Base-by-base conservation (phyloP, 2,329 filamentous ascomycete genomes). In the Talaromyces pinophilus region DNA sequence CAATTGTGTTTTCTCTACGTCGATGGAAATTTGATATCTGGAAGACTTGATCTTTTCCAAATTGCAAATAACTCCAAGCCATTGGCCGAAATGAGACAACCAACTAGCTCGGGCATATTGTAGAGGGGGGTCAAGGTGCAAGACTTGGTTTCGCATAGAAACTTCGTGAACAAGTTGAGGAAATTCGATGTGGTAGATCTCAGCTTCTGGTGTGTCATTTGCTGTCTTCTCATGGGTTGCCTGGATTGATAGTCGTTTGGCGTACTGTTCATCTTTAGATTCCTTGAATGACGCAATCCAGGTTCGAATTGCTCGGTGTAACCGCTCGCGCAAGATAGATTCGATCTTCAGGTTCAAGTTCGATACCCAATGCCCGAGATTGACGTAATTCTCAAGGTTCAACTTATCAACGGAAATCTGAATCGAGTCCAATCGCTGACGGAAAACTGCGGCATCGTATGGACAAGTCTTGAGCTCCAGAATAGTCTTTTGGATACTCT, bases 91-190 rank as follows among this genome's bases (percentile, higher is more conserved):
- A 71, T 97, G 93, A 19, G 90, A 85, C 75, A 96, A 92, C 95
- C 96, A 99, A 75, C 90, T 94, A 13, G 94, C 93, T 70, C 93
- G 88, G 17, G 95, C 93, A 76, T 90, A 95, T 76, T 97, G 93
- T 62, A 98, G 83, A 5, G 95, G 95, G 3, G 95, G 96, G 63
- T 97, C 95, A 30, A 99, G 86, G 74, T 96, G 97, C 71, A 99
- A 97, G 70, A 97, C 91, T 78, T 99, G 95, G 73, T 98, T 98
- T 38, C 92, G 91, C 92, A 99, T 99, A 5, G 92, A 95, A 64
- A 99, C 90, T 76, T 99, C 95, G 71, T 97, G 92, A 17, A 95
- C 85, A 28, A 96, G 85, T 38, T 75, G 74, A 5, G 79, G 76
- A 68, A 83, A 82, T 55, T 79, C 73, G 38, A 82, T 78, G 22